Conservation (phyloP, 441 rosid genomes). For the Erysimum pusillum region DNA sequence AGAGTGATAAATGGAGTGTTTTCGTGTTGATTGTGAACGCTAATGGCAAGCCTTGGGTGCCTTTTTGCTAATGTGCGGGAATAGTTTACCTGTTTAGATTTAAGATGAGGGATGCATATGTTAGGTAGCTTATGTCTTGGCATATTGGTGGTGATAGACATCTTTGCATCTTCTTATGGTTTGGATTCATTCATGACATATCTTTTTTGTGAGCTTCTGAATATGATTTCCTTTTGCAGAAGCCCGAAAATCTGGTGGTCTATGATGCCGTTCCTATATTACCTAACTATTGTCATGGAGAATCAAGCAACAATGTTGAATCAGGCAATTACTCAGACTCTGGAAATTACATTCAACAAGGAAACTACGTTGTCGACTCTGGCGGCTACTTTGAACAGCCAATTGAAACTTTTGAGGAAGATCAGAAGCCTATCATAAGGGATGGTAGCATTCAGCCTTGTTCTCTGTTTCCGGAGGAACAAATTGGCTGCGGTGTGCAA, state of each 20-base stretch:
- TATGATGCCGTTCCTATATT: slow-evolving; percentile 54
- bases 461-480: slow-evolving; percentile 52
- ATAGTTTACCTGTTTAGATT: not conserved
- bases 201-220: slow-evolving; percentile 4
- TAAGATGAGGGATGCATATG: not conserved
- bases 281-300: slow-evolving; percentile 61
- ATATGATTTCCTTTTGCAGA: slow-evolving; percentile 51
- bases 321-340: slow-evolving; percentile 41
- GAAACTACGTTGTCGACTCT: slow-evolving; percentile 56
- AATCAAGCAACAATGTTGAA: slow-evolving; percentile 65
- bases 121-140: slow-evolving; percentile 18
- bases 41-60: slow-evolving; percentile 14
- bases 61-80: slow-evolving; percentile 4
- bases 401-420: slow-evolving; percentile 54
- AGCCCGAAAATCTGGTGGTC: slow-evolving; percentile 48
- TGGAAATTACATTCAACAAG: slow-evolving; percentile 37
- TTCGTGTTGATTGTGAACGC: not conserved
- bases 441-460: slow-evolving; percentile 47
- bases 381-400: slow-evolving; percentile 59
- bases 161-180: slow-evolving; percentile 4
- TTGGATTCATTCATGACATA: slow-evolving; percentile 11
- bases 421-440: slow-evolving; percentile 53
- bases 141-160: not conserved
- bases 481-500: slow-evolving; percentile 52
- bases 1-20: not conserved